A percentile compares a stretch with the other conserved stretches of the same genome.
Evolutionary conservation across 257 asterid genomes (phyloP).

Genomic region (Plantago elongata): DNA sequence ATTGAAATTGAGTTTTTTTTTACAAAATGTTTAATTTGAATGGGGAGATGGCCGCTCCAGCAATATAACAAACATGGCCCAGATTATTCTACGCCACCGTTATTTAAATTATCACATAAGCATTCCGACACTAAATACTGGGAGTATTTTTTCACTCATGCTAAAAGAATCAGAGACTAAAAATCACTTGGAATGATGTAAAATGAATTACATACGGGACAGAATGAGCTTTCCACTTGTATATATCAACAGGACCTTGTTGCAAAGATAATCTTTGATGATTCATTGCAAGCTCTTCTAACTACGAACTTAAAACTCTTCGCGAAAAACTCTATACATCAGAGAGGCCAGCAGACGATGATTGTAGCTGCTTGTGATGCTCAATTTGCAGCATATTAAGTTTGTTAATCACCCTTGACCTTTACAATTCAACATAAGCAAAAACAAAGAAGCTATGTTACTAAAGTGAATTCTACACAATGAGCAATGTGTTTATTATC

Average conservation of each 20-base stretch:
- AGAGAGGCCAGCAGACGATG: slow-evolving; percentile 25
- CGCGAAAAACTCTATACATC: slow-evolving; percentile 34
- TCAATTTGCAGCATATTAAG: slow-evolving; percentile 66
- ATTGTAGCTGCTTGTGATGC: slow-evolving; percentile 41
- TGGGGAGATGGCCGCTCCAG: too few species aligned
- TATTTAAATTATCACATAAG: slow-evolving; percentile 5
- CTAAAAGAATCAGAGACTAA: background rate
- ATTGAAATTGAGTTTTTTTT: too few species aligned
- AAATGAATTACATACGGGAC: slow-evolving; percentile 46
- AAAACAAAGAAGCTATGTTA: background rate
- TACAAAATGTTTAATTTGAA: too few species aligned
- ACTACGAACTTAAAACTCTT: slow-evolving; percentile 36
- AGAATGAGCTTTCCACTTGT: slow-evolving; percentile 84
- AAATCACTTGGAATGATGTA: slow-evolving; percentile 8
- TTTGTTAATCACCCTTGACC: slow-evolving; percentile 59
- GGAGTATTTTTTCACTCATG: slow-evolving; percentile 1
- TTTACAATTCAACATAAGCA: slow-evolving; percentile 22
- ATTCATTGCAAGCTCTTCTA: slow-evolving; percentile 71
- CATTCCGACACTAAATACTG: slow-evolving; percentile 2
- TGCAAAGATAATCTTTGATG: slow-evolving; percentile 50
- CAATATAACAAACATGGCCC: too few species aligned
- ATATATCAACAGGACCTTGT: slow-evolving; percentile 40
- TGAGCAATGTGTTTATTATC: too few species aligned
- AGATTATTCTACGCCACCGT: background rate
- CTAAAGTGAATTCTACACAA: too few species aligned